Percentiles rank a stretch among this genome's conserved stretches.
These are phyloP conservation scores for Penicillium freii DNA, from an alignment of 2,329 filamentous ascomycete genomes.

Conservation along the genomic window DNA sequence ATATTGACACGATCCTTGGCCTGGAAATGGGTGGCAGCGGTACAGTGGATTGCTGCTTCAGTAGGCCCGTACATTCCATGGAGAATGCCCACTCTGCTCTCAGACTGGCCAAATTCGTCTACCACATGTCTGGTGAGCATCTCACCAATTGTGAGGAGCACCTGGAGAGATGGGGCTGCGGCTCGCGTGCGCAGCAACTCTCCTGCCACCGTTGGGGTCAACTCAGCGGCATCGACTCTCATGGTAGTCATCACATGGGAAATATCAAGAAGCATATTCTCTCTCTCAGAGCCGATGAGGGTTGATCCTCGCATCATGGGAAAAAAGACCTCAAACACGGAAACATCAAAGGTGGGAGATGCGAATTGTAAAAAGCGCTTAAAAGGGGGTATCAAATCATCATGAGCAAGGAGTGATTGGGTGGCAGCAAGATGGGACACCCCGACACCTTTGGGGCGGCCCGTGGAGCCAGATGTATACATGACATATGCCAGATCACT, in stretches of 20 bases:
- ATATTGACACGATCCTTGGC: conserved; percentile 59
- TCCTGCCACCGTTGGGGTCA: conserved; percentile 83
- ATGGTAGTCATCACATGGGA: conserved; percentile 63
- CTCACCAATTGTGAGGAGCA: conserved; percentile 85
- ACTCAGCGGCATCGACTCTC: conserved; percentile 76
- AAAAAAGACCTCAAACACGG: conserved; percentile 93
- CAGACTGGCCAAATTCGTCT: conserved; percentile 69
- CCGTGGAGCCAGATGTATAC: conserved; percentile 90
- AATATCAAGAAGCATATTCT: conserved; percentile 71
- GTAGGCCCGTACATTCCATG: conserved; percentile 96
- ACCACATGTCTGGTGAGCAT: conserved; percentile 81
- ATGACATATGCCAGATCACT: conserved; percentile 73
- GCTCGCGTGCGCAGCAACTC: conserved; percentile 68
- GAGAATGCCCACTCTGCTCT: conserved; percentile 60
- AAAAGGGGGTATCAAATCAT: conserved; percentile 73
- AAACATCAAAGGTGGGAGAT: conserved; percentile 89
- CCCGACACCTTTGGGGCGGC: conserved; percentile 81
- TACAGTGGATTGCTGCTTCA: conserved; percentile 88
- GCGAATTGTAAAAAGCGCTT: conserved; percentile 85
- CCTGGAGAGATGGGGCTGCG: conserved; percentile 64
- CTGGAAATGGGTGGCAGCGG: conserved; percentile 64
- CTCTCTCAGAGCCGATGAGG: conserved; percentile 67
- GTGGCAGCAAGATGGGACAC: conserved; percentile 77
- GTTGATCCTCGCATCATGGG: conserved; percentile 72
- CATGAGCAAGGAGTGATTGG: conserved; percentile 78